Conservation (phyloP, 2,329 filamentous ascomycete genomes). For the Colletotrichum cordylinicola region DNA sequence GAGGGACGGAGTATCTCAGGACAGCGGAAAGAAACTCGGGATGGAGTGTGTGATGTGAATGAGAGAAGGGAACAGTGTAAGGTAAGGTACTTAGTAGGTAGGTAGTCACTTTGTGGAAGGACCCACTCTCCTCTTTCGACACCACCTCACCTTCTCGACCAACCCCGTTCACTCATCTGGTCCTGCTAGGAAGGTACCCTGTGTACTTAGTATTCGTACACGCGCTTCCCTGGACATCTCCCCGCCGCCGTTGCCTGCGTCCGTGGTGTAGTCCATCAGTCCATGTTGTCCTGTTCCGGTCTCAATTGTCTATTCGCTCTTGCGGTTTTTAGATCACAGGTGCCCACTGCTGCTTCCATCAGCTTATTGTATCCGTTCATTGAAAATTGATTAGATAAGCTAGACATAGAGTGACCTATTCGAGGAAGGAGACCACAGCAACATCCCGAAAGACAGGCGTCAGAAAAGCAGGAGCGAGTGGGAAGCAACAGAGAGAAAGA, state of each 20-base stretch:
- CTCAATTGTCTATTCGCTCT: background rate
- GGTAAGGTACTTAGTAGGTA: background rate
- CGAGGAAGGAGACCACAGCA: background rate
- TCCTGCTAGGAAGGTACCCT: background rate
- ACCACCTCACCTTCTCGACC: background rate
- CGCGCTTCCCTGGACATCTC: background rate
- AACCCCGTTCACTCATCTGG: background rate
- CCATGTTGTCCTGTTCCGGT: background rate
- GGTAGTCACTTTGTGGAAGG: background rate
- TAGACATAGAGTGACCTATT: background rate
- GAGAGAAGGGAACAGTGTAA: background rate
- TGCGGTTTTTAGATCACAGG: background rate
- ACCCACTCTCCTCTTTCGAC: conserved; percentile 20
- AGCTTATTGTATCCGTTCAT: background rate
- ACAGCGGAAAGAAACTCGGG: background rate
- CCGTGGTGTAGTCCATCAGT: background rate
- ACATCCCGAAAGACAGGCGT: background rate
- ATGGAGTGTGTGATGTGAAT: background rate
- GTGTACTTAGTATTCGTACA: background rate
- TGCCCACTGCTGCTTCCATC: background rate
- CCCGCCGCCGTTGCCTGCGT: background rate
- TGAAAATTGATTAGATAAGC: background rate
- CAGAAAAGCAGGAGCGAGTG: background rate
- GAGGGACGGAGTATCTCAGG: background rate
- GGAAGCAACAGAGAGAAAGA: background rate